Base-by-base conservation (phyloP, 306 rosid genomes). In the Vigna trinervia region DNA sequence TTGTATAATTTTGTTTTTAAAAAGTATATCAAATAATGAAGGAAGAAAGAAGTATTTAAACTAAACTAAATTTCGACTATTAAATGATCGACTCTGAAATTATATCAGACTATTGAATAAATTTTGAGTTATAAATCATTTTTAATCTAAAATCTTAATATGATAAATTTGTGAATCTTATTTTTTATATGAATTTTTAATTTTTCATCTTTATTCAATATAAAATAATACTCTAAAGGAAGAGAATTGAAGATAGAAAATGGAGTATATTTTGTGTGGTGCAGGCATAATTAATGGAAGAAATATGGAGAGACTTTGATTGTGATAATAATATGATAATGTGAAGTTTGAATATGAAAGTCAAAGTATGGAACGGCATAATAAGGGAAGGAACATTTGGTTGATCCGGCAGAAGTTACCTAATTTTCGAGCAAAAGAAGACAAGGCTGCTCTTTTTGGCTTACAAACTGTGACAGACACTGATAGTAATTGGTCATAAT, bases 321-420 rank as follows among this genome's bases (percentile, higher is more conserved):
- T 66, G 43, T 59, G 8, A 50, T 17, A 17, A 50, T 52, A 65
- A 46, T 71, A 15, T 76, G 32, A 53, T 60, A 9, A 12, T 62
- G 28, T 71, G 8, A 52, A 52, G 14, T 76, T 70, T 71, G 71
- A 65, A 78, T 32, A 41, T 17, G 5, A 69, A 6, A 77, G 89
- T 78, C 85, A 86, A 83, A 77, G 59, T 12, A 78, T 77, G 81
- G 81, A 70, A 80, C 58, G 64, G 84, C 79, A 39, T 39, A 67
- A 69, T 17, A 34, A 80, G 71, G 4, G 41, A 65, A 8, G 52
- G 58, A 76, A 76, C 67, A 80, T 68, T 67, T 28, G 74, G 73
- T 72, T 63, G 17, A 51, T 80, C 73, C 84, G 76, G 84, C 84
- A 58, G 17, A 23, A 12, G 10, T 66, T 48, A 34, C 62, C 85